A percentile compares a stretch with the other conserved stretches of the same genome.
Evolutionary conservation across 306 rosid species (phyloP).

Genomic region (apple (Malus domestica)): DNA sequence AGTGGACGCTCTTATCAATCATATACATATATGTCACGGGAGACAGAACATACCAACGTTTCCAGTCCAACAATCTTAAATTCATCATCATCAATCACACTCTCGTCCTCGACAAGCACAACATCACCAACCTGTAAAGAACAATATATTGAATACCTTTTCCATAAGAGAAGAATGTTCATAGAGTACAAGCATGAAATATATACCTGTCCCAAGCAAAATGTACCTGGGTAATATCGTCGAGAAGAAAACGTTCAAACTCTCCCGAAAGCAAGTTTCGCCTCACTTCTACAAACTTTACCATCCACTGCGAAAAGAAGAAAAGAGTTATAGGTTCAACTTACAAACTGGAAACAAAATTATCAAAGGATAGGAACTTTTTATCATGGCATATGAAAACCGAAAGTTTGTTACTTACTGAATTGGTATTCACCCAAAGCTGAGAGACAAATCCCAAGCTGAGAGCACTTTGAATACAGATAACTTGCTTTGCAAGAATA

Average conservation of each 20-base stretch:
- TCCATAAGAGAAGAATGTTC: background rate
- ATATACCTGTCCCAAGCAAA: background rate
- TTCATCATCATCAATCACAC: conserved; percentile 55
- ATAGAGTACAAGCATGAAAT: background rate
- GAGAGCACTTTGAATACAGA: conserved; percentile 64
- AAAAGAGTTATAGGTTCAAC: too few species aligned
- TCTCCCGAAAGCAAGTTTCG: conserved; percentile 90
- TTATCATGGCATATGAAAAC: background rate
- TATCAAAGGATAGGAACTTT: background rate
- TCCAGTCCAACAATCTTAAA: conserved; percentile 77
- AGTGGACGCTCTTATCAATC: background rate
- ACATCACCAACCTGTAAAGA: conserved; percentile 86
- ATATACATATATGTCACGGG: background rate
- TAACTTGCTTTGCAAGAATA: conserved; percentile 84
- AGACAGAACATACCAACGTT: conserved; percentile 56
- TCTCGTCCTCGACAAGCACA: conserved; percentile 76
- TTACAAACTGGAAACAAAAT: background rate
- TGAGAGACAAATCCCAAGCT: conserved; percentile 83
- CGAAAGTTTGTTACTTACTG: conserved; percentile 40
- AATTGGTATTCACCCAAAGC: conserved; percentile 81
- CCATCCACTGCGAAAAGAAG: conserved; percentile 65
- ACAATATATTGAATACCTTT: conserved; percentile 12
- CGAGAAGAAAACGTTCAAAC: conserved; percentile 72
- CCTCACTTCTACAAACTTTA: conserved; percentile 66
- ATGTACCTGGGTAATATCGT: conserved; percentile 68